Evolutionary conservation across 192 early-diverging fungal species (phyloP), one percentile per base, ranked within the genome.

Genomic region (Allomyces javanicus): DNA sequence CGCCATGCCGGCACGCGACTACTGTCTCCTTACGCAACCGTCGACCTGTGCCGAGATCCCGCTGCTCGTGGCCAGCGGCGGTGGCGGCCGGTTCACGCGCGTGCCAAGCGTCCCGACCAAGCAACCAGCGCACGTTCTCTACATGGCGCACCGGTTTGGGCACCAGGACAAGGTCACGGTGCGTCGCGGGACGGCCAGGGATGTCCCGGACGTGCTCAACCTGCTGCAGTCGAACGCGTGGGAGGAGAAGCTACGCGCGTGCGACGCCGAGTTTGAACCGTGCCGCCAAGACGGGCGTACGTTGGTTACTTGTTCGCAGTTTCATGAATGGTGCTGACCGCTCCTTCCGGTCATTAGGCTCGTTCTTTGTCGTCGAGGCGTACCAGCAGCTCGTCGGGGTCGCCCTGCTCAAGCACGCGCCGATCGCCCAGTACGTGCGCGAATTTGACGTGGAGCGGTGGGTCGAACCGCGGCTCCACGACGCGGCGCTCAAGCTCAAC

Each of bases 1-100:
- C 19, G 24, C 72, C 24, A 81, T 72, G 65, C 71, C 73, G 1
- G 81, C 77, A 12, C 26, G 71, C 23, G 79, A 83, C 61, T 83
- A 76, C 43, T 83, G 81, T 55, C 75, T 74, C 10, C 67, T 83
- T 0, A 77, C 76, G 6, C 65, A 78, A n/a, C 70, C 79, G 3
- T 67, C 79, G 6, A 69, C 63, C 9, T 58, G 64, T 45, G 70
- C 73, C 9, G 76, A 76, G 62, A 71, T 76, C 22, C 71, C 78
- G 19, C 68, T 82, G 62, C 50, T 80, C 50, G 17, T 14, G 50
- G 50, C 50, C 2, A 14, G 17, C 2, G 50, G 50, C 6, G 50
- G 50, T 9, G 50, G 21, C 5, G 21, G 50, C 17, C 21, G 12
- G 50, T 58, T 58, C 21, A 58, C 50, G 17, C 50, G 50, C 12